Percentiles rank a stretch among this genome's conserved stretches.
phyloP scores from a whole-genome alignment of 169 alveolate species.

The Pseudocohnilembus persalinus region DNA sequence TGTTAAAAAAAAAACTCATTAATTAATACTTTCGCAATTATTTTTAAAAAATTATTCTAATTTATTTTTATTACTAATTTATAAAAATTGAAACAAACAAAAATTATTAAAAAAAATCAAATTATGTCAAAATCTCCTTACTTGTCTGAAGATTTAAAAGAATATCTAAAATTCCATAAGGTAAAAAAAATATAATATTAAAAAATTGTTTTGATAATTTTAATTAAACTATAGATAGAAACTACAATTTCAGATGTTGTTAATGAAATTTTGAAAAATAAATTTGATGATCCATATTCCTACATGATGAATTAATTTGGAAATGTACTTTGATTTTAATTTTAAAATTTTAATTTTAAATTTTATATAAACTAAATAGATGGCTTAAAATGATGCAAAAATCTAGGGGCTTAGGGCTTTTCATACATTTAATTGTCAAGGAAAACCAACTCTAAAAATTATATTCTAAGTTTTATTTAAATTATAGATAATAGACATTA shows the following conservation, averaged over 20 bases:
- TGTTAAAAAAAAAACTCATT: too few relatives aligned
- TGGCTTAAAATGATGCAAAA: constrained; percentile 6
- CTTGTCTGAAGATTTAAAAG: background rate
- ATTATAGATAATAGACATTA: background rate
- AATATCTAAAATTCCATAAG: background rate
- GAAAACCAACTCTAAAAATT: background rate
- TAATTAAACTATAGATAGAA: background rate
- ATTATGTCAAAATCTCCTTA: background rate
- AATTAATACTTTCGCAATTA: too few relatives aligned
- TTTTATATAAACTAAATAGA: background rate
- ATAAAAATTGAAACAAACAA: too few relatives aligned
- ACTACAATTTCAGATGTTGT: constrained; percentile 6
- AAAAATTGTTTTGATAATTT: background rate
- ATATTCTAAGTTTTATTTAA: constrained; percentile 5
- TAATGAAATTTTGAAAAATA: background rate
- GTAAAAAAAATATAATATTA: background rate
- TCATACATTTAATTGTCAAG: background rate
- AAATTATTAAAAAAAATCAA: too few relatives aligned
- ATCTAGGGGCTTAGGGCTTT: background rate
- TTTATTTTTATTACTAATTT: too few relatives aligned
- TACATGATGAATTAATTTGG: constrained; percentile 29
- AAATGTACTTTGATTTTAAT: background rate
- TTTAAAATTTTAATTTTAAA: too few relatives aligned
- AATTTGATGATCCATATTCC: constrained; percentile 16
- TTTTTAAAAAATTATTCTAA: too few relatives aligned